These are phyloP conservation scores for Fusarium succisae DNA, from an alignment of 2,329 filamentous ascomycete genomes.

Conservation along the genomic window DNA sequence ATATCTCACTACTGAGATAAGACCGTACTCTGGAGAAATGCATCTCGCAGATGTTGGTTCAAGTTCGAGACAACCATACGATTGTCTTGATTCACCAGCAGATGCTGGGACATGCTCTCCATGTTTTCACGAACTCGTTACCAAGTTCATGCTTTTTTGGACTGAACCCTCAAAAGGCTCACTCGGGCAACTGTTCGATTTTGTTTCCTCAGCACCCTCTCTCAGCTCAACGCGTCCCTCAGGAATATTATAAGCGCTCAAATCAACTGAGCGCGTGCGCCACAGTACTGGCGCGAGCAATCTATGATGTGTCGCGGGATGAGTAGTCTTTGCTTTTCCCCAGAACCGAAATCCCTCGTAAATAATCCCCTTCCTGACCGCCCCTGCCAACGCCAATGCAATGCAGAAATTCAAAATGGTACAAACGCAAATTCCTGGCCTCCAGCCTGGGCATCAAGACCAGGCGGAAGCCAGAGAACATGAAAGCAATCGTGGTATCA, in stretches of 20 bases:
- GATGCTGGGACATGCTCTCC: conserved; percentile 9
- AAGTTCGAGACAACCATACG: background rate
- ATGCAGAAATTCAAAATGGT: conserved; percentile 58
- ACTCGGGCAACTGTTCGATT: conserved; percentile 11
- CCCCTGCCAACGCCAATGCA: conserved; percentile 66
- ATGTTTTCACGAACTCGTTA: conserved; percentile 8
- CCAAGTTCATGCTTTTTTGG: conserved; percentile 11
- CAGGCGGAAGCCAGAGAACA: conserved; percentile 24
- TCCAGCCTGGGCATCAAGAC: conserved; percentile 35
- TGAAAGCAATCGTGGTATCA: conserved; percentile 58
- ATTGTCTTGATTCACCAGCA: background rate
- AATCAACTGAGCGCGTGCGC: conserved; percentile 40
- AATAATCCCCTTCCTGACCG: conserved; percentile 44
- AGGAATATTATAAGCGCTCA: conserved; percentile 45
- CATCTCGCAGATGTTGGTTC: conserved; percentile 4
- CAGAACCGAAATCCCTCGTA: conserved; percentile 45
- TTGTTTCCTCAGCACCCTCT: conserved; percentile 20
- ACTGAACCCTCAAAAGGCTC: conserved; percentile 9
- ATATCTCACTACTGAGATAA: conserved; percentile 29
- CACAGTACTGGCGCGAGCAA: conserved; percentile 46
- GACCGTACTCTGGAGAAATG: background rate
- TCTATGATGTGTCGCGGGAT: conserved; percentile 54
- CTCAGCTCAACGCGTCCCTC: conserved; percentile 39
- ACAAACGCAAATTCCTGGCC: conserved; percentile 45
- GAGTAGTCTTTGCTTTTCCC: conserved; percentile 50